These are phyloP conservation scores for Rubia yunnanensis DNA, from an alignment of 257 asterid genomes.

Conservation along the genomic window DNA sequence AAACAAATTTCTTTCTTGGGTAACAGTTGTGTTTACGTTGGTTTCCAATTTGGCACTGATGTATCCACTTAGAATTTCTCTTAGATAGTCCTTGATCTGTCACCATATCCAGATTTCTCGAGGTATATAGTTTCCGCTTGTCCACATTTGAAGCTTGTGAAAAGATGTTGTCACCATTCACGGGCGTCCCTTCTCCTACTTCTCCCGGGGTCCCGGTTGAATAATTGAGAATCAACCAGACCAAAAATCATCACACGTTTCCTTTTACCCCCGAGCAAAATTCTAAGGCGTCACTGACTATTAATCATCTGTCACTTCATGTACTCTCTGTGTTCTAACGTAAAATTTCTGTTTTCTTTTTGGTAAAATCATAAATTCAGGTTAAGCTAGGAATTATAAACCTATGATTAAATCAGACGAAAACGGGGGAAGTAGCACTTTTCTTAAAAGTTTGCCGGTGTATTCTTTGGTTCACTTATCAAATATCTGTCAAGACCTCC, in stretches of 20 bases:
- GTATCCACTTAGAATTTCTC: not conserved
- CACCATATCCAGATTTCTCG: conserved; percentile 18
- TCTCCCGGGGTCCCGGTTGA: not conserved
- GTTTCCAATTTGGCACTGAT: not conserved
- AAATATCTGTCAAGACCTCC: too few species aligned
- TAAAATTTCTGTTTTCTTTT: too few species aligned
- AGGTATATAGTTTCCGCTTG: conserved; percentile 5
- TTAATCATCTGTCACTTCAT: too few species aligned
- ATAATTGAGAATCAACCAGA: not conserved
- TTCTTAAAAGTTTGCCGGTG: too few species aligned
- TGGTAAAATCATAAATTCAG: too few species aligned
- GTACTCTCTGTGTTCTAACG: too few species aligned
- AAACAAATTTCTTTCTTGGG: too few species aligned
- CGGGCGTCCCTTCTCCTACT: conserved; percentile 4
- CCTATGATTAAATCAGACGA: too few species aligned
- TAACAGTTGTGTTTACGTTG: not conserved
- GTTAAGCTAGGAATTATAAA: too few species aligned
- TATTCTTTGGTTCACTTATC: not conserved
- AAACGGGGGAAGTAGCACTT: too few species aligned
- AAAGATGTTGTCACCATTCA: conserved; percentile 11
- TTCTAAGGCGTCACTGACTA: not conserved
- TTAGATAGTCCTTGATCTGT: not conserved
- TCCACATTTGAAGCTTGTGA: not conserved
- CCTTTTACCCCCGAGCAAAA: not conserved
- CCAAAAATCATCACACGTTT: not conserved